Conservation (phyloP, 1,284 basidiomycete species). For the Trametes polyzona region DNA sequence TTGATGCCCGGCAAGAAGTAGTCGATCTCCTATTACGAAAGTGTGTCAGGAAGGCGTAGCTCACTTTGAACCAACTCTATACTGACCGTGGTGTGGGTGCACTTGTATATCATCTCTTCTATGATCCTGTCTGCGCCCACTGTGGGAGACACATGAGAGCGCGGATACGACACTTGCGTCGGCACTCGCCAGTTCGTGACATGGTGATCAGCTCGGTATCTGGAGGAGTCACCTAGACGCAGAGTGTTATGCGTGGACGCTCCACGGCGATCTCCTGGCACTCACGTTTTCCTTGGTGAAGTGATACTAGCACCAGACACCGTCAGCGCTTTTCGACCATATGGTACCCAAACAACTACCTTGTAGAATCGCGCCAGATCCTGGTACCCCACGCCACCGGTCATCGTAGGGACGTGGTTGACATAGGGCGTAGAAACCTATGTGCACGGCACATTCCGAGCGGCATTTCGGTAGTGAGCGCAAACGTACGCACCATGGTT, state of each 20-base stretch:
- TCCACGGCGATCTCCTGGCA: neutral
- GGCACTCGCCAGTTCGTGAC: slow-evolving; percentile 44
- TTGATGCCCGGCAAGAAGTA: slow-evolving; percentile 54
- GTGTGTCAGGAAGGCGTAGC: neutral
- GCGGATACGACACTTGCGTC: neutral
- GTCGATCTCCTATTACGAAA: slow-evolving; percentile 50
- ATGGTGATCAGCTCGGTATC: slow-evolving; percentile 47
- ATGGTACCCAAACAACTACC: slow-evolving; percentile 25
- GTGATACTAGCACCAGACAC: slow-evolving; percentile 38
- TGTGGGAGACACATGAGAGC: slow-evolving; percentile 11
- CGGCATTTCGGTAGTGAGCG: neutral
- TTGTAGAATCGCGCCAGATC: slow-evolving; percentile 51
- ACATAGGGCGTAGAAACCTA: slow-evolving; percentile 53
- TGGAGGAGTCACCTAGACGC: slow-evolving; percentile 43
- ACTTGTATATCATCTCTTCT: slow-evolving; percentile 53
- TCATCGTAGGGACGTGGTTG: slow-evolving; percentile 52
- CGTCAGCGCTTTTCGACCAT: neutral
- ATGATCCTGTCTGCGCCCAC: slow-evolving; percentile 52
- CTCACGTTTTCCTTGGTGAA: slow-evolving; percentile 42
- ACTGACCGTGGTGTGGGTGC: slow-evolving; percentile 46
- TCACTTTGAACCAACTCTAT: neutral
- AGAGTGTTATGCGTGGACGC: neutral
- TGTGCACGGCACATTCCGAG: neutral
- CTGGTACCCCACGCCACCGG: slow-evolving; percentile 46
- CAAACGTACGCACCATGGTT: slow-evolving; percentile 43